These are phyloP conservation scores for Curvularia sp. DNA, from an alignment of 2,329 filamentous ascomycete species.

Conservation along the genomic window DNA sequence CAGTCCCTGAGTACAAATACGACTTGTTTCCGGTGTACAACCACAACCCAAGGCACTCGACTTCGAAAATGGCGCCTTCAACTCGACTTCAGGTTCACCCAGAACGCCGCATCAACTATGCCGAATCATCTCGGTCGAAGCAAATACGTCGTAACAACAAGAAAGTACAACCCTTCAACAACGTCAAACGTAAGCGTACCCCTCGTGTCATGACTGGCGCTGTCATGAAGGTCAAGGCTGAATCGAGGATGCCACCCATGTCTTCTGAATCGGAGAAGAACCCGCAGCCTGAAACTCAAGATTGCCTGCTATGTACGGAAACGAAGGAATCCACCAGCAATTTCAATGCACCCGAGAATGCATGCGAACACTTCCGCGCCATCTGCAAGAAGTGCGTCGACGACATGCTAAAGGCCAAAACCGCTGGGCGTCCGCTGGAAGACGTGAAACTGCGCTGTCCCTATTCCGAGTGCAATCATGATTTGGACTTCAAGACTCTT, in stretches of 20 bases:
- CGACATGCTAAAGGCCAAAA: conserved; percentile 29
- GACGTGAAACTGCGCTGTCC: conserved; percentile 27
- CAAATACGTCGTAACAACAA: not conserved
- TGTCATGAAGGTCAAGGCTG: too few species aligned
- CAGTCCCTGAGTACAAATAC: not conserved
- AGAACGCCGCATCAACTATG: not conserved
- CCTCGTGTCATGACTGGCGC: too few species aligned
- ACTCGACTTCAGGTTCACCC: not conserved
- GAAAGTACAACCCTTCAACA: too few species aligned
- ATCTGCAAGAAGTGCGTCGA: conserved; percentile 32
- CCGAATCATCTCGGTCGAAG: not conserved
- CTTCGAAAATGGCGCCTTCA: not conserved
- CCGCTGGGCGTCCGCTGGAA: conserved; percentile 19
- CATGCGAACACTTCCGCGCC: conserved; percentile 30
- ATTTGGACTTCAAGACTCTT: conserved; percentile 18
- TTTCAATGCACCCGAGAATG: conserved; percentile 19
- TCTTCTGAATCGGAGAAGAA: too few species aligned
- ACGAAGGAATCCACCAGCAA: conserved; percentile 3
- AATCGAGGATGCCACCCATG: too few species aligned
- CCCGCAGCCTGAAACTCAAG: conserved; percentile 4
- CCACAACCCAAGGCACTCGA: not conserved
- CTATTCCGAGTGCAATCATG: conserved; percentile 21
- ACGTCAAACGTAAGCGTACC: too few species aligned
- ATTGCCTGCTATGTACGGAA: conserved; percentile 29
- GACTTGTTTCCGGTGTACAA: not conserved